These are phyloP conservation scores for Tylopilus subfusipes DNA, from an alignment of 768 basidiomycete species.

Conservation along the genomic window DNA sequence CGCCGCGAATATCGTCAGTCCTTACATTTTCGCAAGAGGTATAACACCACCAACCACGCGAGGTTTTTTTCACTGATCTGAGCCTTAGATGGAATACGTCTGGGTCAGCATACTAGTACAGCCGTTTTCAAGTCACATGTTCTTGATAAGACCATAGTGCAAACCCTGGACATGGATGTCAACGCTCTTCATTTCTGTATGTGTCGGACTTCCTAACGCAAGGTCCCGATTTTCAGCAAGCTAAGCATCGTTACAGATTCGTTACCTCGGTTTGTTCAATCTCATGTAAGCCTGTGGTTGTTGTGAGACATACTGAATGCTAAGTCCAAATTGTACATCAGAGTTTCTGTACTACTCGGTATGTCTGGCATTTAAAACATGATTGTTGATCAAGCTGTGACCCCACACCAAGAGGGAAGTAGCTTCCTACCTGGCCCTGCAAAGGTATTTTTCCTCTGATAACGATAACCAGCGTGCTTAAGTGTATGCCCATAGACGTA, in stretches of 20 bases:
- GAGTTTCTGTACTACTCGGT: not conserved
- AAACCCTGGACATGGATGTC: conserved; percentile 13
- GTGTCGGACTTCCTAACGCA: not conserved
- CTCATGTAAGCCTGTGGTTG: not conserved
- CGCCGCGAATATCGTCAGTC: not conserved
- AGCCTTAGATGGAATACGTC: conserved; percentile 7
- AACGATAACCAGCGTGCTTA: not conserved
- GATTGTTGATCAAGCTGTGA: not conserved
- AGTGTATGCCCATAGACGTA: not conserved
- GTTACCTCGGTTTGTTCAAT: conserved; percentile 3
- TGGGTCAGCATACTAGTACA: conserved; percentile 9
- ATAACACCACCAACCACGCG: not conserved
- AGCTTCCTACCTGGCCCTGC: conserved; percentile 1
- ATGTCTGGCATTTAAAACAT: not conserved
- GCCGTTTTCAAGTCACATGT: not conserved
- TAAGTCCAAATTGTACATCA: not conserved
- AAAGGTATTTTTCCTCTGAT: not conserved
- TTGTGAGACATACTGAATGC: not conserved
- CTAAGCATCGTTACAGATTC: conserved; percentile 2
- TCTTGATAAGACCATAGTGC: not conserved
- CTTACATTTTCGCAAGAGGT: not conserved
- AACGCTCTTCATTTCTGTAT: conserved; percentile 5
- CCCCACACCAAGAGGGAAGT: not conserved
- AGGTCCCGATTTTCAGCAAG: not conserved
- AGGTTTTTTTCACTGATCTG: not conserved